phyloP scores from a whole-genome alignment of 169 alveolate species.

The Plasmodium reichenowi region DNA sequence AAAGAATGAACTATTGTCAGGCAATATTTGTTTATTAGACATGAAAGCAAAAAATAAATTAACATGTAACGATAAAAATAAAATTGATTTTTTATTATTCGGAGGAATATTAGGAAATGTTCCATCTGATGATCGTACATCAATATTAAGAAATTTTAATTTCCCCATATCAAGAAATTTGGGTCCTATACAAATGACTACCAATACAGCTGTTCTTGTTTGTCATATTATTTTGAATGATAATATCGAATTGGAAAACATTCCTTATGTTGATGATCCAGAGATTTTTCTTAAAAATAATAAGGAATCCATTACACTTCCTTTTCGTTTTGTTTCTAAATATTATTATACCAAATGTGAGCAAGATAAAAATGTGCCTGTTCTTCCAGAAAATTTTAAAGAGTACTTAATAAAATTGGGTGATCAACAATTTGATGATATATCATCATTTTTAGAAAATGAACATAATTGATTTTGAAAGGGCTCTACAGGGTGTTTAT shows the following conservation, averaged over 20 bases:
- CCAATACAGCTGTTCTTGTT: conserved; percentile 79
- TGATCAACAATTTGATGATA: conserved; percentile 42
- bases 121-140: conserved; percentile 81
- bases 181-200: conserved; percentile 80
- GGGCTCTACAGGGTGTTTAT: too few relatives aligned
- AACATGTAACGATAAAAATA: conserved; percentile 40
- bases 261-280: conserved; percentile 69
- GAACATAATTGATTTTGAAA: too few relatives aligned
- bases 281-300: conserved; percentile 40
- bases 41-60: conserved; percentile 54
- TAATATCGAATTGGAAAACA: conserved; percentile 19
- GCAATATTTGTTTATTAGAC: conserved; percentile 41
- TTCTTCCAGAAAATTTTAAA: conserved; percentile 28
- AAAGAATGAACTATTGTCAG: conserved; percentile 38
- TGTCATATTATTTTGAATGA: conserved; percentile 75
- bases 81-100: conserved; percentile 44
- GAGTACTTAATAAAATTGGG: conserved; percentile 49
- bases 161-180: conserved; percentile 64
- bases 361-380: conserved; percentile 53
- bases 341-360: conserved; percentile 66
- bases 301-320: conserved; percentile 58
- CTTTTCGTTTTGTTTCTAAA: conserved; percentile 79
- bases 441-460: too few relatives aligned
- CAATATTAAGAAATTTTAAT: conserved; percentile 71
- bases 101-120: conserved; percentile 78